phyloP scores from a whole-genome alignment of 257 asterid genomes.

The Euphrasia confusa region DNA sequence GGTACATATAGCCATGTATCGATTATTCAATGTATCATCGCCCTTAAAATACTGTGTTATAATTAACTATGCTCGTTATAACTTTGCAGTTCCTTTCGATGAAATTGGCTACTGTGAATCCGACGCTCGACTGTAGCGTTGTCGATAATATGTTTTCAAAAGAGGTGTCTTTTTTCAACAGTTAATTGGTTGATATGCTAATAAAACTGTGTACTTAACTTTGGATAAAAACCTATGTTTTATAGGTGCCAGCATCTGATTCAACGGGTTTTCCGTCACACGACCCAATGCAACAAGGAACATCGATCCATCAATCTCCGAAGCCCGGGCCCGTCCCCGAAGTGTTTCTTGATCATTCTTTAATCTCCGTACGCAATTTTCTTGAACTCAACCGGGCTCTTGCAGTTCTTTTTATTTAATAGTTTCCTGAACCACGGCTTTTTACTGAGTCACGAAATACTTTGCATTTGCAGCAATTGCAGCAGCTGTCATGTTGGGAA shows the following conservation, averaged over 20 bases:
- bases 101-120: slow-evolving; percentile 61
- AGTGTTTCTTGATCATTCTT: slow-evolving; percentile 40
- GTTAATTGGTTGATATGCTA: too few species aligned
- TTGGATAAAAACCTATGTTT: not conserved
- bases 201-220: too few species aligned
- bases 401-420: not conserved
- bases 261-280: slow-evolving; percentile 31
- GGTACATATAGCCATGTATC: slow-evolving; percentile 27
- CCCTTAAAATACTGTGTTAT: not conserved
- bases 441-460: slow-evolving; percentile 3
- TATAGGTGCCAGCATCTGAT: slow-evolving; percentile 42
- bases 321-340: slow-evolving; percentile 46
- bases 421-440: not conserved
- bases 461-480: slow-evolving; percentile 47
- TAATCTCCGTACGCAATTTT: slow-evolving; percentile 27
- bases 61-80: too few species aligned
- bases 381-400: too few species aligned
- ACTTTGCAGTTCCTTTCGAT: slow-evolving; percentile 55
- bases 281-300: slow-evolving; percentile 43
- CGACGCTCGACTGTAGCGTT: slow-evolving; percentile 46
- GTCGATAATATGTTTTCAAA: slow-evolving; percentile 41
- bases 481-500: slow-evolving; percentile 47
- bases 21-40: not conserved
- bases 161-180: slow-evolving; percentile 33
- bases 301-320: slow-evolving; percentile 33